phyloP scores from a whole-genome alignment of 179 eudicot species.

The Pouteria campechiana region DNA sequence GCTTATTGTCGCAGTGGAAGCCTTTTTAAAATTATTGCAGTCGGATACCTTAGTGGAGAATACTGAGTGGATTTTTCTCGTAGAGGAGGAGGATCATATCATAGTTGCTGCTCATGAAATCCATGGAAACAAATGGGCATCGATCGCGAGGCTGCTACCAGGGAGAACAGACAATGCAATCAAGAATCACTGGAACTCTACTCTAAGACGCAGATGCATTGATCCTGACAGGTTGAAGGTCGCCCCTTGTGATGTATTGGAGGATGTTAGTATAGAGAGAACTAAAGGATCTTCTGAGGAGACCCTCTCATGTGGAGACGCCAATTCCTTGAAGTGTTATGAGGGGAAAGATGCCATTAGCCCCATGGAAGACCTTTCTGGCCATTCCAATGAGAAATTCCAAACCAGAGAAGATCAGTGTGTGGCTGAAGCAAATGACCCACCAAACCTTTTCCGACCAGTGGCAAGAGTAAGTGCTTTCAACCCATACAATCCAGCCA shows the following conservation, averaged over 20 bases:
- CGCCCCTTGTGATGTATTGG: constrained; percentile 5
- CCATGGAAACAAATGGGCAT: constrained; percentile 53
- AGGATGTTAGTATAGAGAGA: constrained; percentile 15
- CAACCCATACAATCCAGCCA: constrained; percentile 15
- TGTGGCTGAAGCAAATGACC: constrained; percentile 2
- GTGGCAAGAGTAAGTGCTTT: constrained; percentile 37
- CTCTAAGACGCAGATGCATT: constrained; percentile 25
- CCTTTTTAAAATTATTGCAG: not conserved
- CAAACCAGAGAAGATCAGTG: constrained; percentile 6
- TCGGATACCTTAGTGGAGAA: not conserved
- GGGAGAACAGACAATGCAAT: constrained; percentile 51
- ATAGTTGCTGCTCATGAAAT: constrained; percentile 30
- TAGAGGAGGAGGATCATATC: constrained; percentile 41
- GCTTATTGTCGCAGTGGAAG: not conserved
- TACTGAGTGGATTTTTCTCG: not conserved
- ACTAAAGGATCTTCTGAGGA: constrained; percentile 49
- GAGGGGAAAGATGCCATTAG: constrained; percentile 28
- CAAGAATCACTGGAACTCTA: constrained; percentile 67
- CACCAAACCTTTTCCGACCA: constrained; percentile 30
- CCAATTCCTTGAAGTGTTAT: constrained; percentile 20
- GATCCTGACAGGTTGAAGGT: constrained; percentile 13
- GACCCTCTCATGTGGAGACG: constrained; percentile 36
- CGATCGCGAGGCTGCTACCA: constrained; percentile 38
- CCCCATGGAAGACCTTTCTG: constrained; percentile 13
- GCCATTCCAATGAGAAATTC: constrained; percentile 7